phyloP scores from a whole-genome alignment of 2,329 filamentous ascomycete species.

The Nannizziopsis arthrosporioides region DNA sequence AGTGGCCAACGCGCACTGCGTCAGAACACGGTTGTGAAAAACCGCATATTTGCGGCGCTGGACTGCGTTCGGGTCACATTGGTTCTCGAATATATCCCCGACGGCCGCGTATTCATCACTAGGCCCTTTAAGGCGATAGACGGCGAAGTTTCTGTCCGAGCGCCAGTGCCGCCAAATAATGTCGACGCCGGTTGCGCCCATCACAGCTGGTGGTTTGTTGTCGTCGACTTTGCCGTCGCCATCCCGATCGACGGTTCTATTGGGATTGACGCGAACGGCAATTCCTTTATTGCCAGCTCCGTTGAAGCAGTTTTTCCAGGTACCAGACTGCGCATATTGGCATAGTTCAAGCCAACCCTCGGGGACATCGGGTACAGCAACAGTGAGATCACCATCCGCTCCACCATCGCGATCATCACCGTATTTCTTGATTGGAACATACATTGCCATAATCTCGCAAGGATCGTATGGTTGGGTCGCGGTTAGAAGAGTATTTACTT shows the following conservation, averaged over 20 bases:
- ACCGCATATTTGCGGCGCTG: conserved; percentile 5
- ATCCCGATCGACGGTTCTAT: conserved; percentile 4
- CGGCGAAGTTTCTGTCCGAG: conserved; percentile 6
- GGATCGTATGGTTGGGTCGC: conserved; percentile 4
- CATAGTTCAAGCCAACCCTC: conserved; percentile 6
- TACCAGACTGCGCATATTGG: conserved; percentile 3
- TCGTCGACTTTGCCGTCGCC: background rate
- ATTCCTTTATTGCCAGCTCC: conserved; percentile 4
- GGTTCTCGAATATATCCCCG: conserved; percentile 7
- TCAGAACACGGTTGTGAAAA: conserved; percentile 2
- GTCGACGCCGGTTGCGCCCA: conserved; percentile 6
- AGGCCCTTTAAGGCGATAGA: conserved; percentile 2
- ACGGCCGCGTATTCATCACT: background rate
- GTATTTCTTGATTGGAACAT: conserved; percentile 7
- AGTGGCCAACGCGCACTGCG: background rate
- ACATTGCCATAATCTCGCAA: conserved; percentile 8
- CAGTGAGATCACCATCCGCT: background rate
- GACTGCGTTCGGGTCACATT: conserved; percentile 7
- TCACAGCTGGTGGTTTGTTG: background rate
- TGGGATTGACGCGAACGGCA: conserved; percentile 6
- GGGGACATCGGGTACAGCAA: background rate
- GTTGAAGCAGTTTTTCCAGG: conserved; percentile 4
- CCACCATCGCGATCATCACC: conserved; percentile 1
- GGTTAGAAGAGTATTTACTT: conserved; percentile 2
- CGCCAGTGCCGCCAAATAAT: conserved; percentile 6